Percentiles rank a stretch among this genome's conserved stretches.
These are phyloP conservation scores for Aspergillus quadricinctus DNA, from an alignment of 2,329 filamentous ascomycete species.

Conservation along the genomic window DNA sequence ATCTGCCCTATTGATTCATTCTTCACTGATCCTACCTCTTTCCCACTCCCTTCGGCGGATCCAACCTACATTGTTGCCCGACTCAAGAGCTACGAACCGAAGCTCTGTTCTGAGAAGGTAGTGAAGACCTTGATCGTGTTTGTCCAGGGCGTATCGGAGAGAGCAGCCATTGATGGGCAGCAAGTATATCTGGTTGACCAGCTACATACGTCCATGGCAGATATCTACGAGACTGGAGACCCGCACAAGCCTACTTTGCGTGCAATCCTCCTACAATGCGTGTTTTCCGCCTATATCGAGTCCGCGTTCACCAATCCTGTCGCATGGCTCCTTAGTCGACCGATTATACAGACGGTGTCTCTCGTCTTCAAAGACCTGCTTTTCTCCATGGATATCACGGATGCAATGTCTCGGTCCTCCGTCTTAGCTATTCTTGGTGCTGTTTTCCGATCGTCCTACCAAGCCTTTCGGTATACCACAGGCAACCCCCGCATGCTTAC, in stretches of 20 bases:
- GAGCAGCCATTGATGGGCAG: conserved; percentile 55
- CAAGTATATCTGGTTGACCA: conserved; percentile 55
- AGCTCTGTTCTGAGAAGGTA: conserved; percentile 45
- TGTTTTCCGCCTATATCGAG: conserved; percentile 57
- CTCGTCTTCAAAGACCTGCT: conserved; percentile 42
- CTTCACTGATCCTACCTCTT: conserved; percentile 57
- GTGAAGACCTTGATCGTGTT: conserved; percentile 56
- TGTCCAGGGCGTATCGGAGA: conserved; percentile 55
- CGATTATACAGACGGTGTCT: conserved; percentile 48
- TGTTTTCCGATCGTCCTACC: conserved; percentile 36
- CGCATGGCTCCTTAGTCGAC: conserved; percentile 51
- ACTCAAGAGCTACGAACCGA: conserved; percentile 56
- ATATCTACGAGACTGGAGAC: conserved; percentile 40
- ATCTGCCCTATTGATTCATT: conserved; percentile 55
- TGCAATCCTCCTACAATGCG: conserved; percentile 48
- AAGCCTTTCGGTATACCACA: conserved; percentile 35
- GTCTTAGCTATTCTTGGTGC: conserved; percentile 33
- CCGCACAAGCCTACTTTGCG: conserved; percentile 44
- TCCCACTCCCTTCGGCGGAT: conserved; percentile 57
- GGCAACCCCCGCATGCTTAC: conserved; percentile 31
- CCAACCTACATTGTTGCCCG: conserved; percentile 60
- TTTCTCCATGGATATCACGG: conserved; percentile 42
- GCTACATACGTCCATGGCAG: conserved; percentile 47
- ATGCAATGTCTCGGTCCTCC: conserved; percentile 35
- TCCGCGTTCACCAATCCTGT: conserved; percentile 40